A percentile compares a stretch with the other conserved stretches of the same genome.
These are phyloP conservation scores for Kwoniella europaea DNA, from an alignment of 768 basidiomycete genomes.

Conservation along the genomic window DNA sequence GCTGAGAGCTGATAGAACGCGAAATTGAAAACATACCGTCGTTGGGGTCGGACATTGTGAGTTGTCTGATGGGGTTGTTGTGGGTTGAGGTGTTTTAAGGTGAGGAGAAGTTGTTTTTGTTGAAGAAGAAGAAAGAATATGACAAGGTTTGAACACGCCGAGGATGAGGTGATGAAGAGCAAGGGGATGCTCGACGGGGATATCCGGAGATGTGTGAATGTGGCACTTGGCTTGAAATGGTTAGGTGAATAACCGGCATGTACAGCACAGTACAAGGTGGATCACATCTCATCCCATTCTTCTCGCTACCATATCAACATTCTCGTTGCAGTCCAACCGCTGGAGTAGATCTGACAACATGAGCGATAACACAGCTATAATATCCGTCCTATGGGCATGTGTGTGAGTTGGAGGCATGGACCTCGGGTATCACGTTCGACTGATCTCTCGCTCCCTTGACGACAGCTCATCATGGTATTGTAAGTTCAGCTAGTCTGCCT, in stretches of 20 bases:
- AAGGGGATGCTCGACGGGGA: conserved; percentile 1
- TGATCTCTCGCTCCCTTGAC: neutral
- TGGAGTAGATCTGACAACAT: conserved; percentile 4
- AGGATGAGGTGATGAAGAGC: neutral
- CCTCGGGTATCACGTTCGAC: neutral
- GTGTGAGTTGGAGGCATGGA: conserved; percentile 26
- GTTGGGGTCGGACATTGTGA: conserved; percentile 56
- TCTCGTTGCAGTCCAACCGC: no score
- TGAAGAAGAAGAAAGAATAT: neutral
- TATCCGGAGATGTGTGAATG: neutral
- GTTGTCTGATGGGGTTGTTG: conserved; percentile 5
- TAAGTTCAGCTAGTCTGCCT: conserved; percentile 20
- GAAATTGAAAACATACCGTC: conserved; percentile 49
- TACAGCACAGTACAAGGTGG: neutral
- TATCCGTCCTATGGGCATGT: conserved; percentile 50
- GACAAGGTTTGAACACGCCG: neutral
- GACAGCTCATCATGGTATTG: conserved; percentile 57
- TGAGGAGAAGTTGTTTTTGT: neutral
- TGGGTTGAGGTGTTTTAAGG: conserved; percentile 5
- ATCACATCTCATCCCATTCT: neutral
- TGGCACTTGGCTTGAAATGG: conserved; percentile 4
- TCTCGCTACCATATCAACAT: no score
- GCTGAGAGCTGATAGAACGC: conserved; percentile 6
- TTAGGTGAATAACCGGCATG: conserved; percentile 11
- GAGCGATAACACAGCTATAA: conserved; percentile 21